Percentiles rank a stretch among this genome's conserved stretches.
phyloP scores from a whole-genome alignment of 257 asterid species.

The Paulownia fortunei region DNA sequence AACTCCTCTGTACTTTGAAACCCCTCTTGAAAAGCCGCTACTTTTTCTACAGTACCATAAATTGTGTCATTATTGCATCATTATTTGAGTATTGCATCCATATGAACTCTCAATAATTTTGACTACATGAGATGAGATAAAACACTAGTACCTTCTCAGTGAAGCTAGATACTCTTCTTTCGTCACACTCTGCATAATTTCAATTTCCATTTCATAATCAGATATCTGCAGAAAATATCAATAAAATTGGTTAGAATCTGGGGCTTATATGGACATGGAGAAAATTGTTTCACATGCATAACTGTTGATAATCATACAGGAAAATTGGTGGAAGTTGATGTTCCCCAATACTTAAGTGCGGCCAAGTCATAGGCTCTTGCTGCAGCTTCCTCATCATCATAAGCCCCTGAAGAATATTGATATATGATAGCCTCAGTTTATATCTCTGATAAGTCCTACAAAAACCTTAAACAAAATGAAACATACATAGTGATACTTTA shows the following conservation, averaged over 20 bases:
- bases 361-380: conserved; percentile 66
- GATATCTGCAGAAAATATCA: conserved; percentile 41
- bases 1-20: conserved; percentile 86
- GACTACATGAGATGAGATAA: background rate
- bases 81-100: background rate
- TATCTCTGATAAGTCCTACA: background rate
- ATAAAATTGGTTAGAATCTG: conserved; percentile 1
- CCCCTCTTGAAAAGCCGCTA: conserved; percentile 90
- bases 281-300: background rate
- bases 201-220: conserved; percentile 54
- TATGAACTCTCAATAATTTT: background rate
- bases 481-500: too few relatives aligned
- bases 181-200: conserved; percentile 50
- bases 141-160: conserved; percentile 44
- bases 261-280: background rate
- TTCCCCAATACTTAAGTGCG: conserved; percentile 66
- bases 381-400: conserved; percentile 64
- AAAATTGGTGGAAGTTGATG: conserved; percentile 57
- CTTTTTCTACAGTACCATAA: conserved; percentile 53
- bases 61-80: background rate
- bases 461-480: background rate
- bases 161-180: conserved; percentile 68
- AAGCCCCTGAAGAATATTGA: conserved; percentile 47
- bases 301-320: conserved; percentile 43
- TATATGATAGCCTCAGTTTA: background rate